phyloP scores from a whole-genome alignment of 257 asterid genomes.

The Capsicum rhomboideum region DNA sequence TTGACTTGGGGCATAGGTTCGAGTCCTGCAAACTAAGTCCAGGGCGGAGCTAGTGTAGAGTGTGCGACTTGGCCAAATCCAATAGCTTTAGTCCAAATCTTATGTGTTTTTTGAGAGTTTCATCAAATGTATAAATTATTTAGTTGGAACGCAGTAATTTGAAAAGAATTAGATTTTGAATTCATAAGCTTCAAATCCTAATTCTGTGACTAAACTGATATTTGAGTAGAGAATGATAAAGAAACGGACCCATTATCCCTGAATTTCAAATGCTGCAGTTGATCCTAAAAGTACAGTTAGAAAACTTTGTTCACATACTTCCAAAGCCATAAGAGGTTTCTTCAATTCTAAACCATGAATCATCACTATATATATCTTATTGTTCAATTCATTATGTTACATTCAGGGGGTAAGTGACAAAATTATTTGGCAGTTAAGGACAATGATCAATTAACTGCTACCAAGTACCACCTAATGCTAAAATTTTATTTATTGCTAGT shows the following conservation, averaged over 20 bases:
- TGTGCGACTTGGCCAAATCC: neutral
- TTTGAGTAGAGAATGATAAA: neutral
- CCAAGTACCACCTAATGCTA: neutral
- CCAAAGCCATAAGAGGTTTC: no score
- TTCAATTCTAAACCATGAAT: neutral
- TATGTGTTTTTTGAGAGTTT: neutral
- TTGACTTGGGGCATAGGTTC: neutral
- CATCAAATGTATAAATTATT: neutral
- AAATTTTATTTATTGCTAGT: neutral
- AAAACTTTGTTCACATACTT: neutral
- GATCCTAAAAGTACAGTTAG: no score
- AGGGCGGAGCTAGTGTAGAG: neutral
- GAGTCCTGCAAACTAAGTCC: no score
- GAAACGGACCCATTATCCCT: no score
- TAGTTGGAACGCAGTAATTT: neutral
- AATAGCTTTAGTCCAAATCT: no score
- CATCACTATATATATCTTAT: no score
- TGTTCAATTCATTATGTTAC: neutral
- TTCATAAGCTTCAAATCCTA: neutral
- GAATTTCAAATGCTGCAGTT: no score
- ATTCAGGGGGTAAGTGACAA: neutral
- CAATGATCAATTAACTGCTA: neutral
- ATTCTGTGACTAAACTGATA: neutral
- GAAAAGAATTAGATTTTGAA: neutral
- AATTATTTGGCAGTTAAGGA: neutral